Conservation (phyloP, 129 eudicot genomes). For the Kitagawia praeruptora region DNA sequence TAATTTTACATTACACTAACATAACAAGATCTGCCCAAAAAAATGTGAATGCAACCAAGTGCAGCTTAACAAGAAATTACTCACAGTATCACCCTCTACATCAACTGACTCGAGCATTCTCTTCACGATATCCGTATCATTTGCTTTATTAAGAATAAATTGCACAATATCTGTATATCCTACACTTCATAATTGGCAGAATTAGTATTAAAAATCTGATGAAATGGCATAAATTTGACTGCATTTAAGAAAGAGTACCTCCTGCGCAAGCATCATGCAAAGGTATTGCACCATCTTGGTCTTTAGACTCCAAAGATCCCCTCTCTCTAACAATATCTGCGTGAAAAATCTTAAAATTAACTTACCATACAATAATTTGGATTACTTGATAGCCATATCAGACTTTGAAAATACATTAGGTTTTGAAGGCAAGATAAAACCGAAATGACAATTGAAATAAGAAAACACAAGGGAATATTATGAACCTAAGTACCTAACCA, state of each 20-base stretch:
- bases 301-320: slow-evolving; percentile 79
- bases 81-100: slow-evolving; percentile 90
- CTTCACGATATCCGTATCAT: slow-evolving; percentile 45
- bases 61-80: slow-evolving; percentile 4
- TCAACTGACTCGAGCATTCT: slow-evolving; percentile 84
- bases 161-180: slow-evolving; percentile 72
- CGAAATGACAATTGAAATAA: no score
- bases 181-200: slow-evolving; percentile 17
- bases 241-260: slow-evolving; percentile 30
- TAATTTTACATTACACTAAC: not conserved
- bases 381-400: not conserved
- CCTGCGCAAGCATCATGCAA: slow-evolving; percentile 99
- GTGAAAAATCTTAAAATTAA: not conserved
- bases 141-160: slow-evolving; percentile 53
- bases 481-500: no score
- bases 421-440: no score
- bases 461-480: no score
- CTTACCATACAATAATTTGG: no score
- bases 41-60: not conserved
- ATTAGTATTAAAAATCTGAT: not conserved
- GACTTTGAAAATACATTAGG: not conserved
- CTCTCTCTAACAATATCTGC: slow-evolving; percentile 79
- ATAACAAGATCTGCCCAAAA: not conserved
- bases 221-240: not conserved
- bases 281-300: slow-evolving; percentile 95